phyloP scores from a whole-genome alignment of 2,329 filamentous ascomycete genomes.

The Lecanicillium sp. region DNA sequence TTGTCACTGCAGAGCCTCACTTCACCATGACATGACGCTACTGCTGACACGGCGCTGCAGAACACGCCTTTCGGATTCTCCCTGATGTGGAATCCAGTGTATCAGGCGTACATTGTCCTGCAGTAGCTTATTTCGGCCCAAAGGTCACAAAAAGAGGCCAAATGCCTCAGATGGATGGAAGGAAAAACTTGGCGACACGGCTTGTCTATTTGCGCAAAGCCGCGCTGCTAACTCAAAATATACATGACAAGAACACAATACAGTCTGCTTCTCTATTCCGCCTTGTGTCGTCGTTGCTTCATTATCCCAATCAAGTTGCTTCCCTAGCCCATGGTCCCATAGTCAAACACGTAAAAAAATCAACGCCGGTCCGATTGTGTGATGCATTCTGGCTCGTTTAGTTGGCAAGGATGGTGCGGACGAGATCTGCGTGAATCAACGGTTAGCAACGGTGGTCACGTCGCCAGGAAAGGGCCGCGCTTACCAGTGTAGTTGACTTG shows the following conservation, averaged over 20 bases:
- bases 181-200: not conserved
- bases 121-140: too few relatives aligned
- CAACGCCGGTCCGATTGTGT: conserved; percentile 15
- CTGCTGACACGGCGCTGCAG: too few relatives aligned
- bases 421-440: conserved; percentile 55
- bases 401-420: conserved; percentile 82
- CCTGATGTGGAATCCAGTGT: too few relatives aligned
- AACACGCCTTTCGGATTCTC: too few relatives aligned
- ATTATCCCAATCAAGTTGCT: conserved; percentile 14
- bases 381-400: conserved; percentile 33
- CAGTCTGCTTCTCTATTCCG: not conserved
- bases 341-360: conserved; percentile 26
- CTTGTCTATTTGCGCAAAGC: conserved; percentile 7
- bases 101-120: too few relatives aligned
- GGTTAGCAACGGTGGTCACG: not conserved
- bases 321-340: conserved; percentile 14
- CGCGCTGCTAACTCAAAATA: conserved; percentile 8
- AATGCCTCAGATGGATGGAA: not conserved
- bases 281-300: conserved; percentile 13
- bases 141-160: not conserved
- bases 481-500: conserved; percentile 96
- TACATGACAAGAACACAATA: conserved; percentile 13
- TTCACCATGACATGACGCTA: too few relatives aligned
- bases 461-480: conserved; percentile 23
- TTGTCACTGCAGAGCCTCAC: too few relatives aligned